Evolutionary conservation across 306 rosid species (phyloP).

Genomic region (Trichosanthes cucumerina): DNA sequence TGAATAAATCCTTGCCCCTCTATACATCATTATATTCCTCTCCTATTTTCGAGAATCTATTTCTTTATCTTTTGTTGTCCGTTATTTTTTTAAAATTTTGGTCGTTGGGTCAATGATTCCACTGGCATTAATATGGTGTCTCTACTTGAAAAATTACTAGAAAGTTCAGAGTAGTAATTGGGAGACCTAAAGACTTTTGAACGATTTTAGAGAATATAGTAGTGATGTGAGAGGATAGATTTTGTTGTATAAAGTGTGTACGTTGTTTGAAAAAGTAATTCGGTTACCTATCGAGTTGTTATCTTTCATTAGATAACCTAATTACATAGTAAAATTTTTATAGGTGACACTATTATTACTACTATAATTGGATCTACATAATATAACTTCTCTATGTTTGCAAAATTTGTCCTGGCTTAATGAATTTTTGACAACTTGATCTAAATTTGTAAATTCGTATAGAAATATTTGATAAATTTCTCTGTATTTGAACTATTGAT

Average conservation of each 20-base stretch:
- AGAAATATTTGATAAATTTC: not conserved
- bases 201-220: not conserved
- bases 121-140: no score
- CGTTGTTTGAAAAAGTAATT: not conserved
- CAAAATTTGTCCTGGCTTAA: no score
- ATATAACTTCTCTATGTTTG: no score
- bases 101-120: not conserved
- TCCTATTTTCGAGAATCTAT: not conserved
- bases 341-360: not conserved
- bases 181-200: not conserved
- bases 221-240: not conserved
- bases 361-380: not conserved
- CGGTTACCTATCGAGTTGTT: not conserved
- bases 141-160: not conserved
- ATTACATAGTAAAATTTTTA: not conserved
- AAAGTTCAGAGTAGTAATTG: not conserved
- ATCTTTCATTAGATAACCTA: not conserved
- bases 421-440: not conserved
- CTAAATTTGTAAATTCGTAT: not conserved
- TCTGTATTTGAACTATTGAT: not conserved
- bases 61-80: not conserved
- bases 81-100: not conserved
- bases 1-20: not conserved
- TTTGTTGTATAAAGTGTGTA: not conserved
- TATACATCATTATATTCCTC: not conserved